Evolutionary conservation across 208 protist species (phyloP).

Genomic region (Phytomonas sp.): DNA sequence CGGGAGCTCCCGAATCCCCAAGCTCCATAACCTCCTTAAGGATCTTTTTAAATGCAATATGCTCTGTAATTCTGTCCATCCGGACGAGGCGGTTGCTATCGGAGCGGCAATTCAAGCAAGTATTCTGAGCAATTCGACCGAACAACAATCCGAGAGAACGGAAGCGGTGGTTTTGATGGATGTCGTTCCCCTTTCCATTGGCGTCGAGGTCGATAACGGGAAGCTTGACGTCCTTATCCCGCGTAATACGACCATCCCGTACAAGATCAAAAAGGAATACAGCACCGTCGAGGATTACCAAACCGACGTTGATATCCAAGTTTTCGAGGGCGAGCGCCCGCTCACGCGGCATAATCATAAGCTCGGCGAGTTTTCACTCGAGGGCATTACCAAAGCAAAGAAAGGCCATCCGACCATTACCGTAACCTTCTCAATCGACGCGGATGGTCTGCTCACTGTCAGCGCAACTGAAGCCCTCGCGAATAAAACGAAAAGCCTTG

Average conservation of each 20-base stretch:
- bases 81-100: constrained; percentile 98
- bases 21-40: constrained; percentile 86
- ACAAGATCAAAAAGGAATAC: constrained; percentile 90
- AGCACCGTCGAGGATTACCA: constrained; percentile 98
- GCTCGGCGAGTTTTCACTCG: constrained; percentile 90
- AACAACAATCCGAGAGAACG: constrained; percentile 60
- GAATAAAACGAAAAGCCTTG: constrained; percentile 87
- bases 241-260: constrained; percentile 87
- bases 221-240: constrained; percentile 89
- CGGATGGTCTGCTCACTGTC: constrained; percentile 96
- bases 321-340: constrained; percentile 98
- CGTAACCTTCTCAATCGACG: constrained; percentile 96
- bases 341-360: constrained; percentile 98
- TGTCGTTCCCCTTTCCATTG: constrained; percentile 94
- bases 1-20: constrained; percentile 96
- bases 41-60: constrained; percentile 61
- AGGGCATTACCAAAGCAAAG: constrained; percentile 93
- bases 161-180: constrained; percentile 95
- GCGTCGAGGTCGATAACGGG: constrained; percentile 93
- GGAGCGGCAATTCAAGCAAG: constrained; percentile 98
- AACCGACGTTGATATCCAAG: constrained; percentile 96
- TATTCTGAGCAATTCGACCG: constrained; percentile 77
- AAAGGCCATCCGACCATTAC: constrained; percentile 97
- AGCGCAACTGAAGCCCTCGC: constrained; percentile 94
- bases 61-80: constrained; percentile 91